Percentiles rank a stretch among this genome's conserved stretches.
phyloP scores from a whole-genome alignment of 495 filamentous ascomycete species.

The Beverwykella pulmonaria region DNA sequence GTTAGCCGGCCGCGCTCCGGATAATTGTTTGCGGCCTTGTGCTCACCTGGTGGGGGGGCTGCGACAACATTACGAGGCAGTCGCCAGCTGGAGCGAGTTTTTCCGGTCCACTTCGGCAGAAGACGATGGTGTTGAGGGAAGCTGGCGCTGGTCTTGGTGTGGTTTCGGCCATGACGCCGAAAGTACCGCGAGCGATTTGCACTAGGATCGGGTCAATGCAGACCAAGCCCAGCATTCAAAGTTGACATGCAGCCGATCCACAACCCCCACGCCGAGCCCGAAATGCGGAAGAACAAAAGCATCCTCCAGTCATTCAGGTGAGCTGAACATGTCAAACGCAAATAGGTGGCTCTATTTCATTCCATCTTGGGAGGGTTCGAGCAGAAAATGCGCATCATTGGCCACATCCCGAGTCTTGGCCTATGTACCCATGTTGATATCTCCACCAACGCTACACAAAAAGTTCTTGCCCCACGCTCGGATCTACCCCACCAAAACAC shows the following conservation, averaged over 20 bases:
- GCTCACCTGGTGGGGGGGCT: conserved; percentile 4
- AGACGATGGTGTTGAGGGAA: not conserved
- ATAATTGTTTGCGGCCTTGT: not conserved
- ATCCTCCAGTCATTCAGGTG: not conserved
- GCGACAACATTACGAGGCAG: conserved; percentile 1
- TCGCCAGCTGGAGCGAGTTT: not conserved
- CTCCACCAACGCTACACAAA: no score
- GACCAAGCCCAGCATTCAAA: not conserved
- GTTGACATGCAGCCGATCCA: not conserved
- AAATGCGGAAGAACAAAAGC: not conserved
- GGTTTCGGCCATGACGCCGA: not conserved
- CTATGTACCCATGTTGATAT: no score
- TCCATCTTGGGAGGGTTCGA: no score
- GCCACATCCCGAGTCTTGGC: no score
- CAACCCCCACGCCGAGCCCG: not conserved
- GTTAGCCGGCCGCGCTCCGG: conserved; percentile 11
- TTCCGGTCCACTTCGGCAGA: conserved; percentile 11
- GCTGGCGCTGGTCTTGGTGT: not conserved
- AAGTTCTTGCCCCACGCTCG: no score
- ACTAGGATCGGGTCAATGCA: not conserved
- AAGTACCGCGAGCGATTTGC: not conserved
- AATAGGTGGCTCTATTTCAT: no score
- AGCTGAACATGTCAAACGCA: no score
- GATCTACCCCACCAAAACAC: no score
- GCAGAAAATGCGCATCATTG: no score